Evolutionary conservation across 192 early-diverging fungal species (phyloP).

Genomic region (Coemansia sp.): DNA sequence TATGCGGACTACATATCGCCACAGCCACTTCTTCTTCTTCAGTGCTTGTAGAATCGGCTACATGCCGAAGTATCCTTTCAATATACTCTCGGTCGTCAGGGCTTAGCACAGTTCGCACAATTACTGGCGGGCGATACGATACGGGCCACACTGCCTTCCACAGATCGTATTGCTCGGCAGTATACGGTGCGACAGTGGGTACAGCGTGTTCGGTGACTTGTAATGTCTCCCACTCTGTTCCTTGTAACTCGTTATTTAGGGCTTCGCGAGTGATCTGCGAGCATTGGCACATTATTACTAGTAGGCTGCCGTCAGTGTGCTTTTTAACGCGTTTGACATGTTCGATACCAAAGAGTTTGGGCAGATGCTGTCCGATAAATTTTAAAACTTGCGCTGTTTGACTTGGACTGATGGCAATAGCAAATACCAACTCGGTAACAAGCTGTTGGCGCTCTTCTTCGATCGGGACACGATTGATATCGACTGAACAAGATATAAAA

Average conservation of each 20-base stretch:
- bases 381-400: slow-evolving; percentile 25
- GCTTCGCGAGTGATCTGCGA: slow-evolving; percentile 10
- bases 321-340: slow-evolving; percentile 50
- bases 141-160: slow-evolving; percentile 86
- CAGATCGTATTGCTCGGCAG: slow-evolving; percentile 67
- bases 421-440: slow-evolving; percentile 38
- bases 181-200: slow-evolving; percentile 65
- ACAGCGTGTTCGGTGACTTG: slow-evolving; percentile 37
- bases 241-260: slow-evolving; percentile 5
- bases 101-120: slow-evolving; percentile 18
- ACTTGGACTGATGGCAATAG: slow-evolving; percentile 10
- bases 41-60: neutral
- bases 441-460: slow-evolving; percentile 41
- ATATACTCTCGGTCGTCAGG: slow-evolving; percentile 28
- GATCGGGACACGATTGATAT: slow-evolving; percentile 29
- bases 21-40: neutral
- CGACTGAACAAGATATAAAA: neutral
- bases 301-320: neutral
- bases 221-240: slow-evolving; percentile 26
- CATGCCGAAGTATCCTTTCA: neutral
- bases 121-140: slow-evolving; percentile 59
- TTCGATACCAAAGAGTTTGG: slow-evolving; percentile 35
- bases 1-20: slow-evolving; percentile 35
- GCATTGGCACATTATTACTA: slow-evolving; percentile 42
- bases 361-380: slow-evolving; percentile 21